These are phyloP conservation scores for Ascocoryne sarcoides DNA, from an alignment of 2,329 filamentous ascomycete genomes.

Conservation along the genomic window DNA sequence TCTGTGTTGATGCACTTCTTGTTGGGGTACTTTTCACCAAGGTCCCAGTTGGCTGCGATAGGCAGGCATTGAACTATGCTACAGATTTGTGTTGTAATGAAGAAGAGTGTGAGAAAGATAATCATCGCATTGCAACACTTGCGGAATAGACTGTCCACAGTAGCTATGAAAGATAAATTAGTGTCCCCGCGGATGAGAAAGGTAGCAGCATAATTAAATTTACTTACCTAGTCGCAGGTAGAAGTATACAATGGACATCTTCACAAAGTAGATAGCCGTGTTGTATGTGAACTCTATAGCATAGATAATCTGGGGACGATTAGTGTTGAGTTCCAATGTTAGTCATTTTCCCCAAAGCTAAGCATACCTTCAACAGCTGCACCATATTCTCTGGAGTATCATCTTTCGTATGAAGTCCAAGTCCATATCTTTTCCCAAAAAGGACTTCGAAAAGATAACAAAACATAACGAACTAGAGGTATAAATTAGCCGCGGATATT, in stretches of 20 bases:
- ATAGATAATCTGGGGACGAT: constrained; percentile 22
- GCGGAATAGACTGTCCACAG: constrained; percentile 22
- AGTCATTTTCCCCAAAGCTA: no score
- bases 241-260: constrained; percentile 29
- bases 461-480: constrained; percentile 5
- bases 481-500: background rate
- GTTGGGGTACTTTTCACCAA: constrained; percentile 17
- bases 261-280: constrained; percentile 24
- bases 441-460: constrained; percentile 13
- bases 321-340: no score
- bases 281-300: constrained; percentile 29
- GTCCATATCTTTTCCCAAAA: constrained; percentile 8
- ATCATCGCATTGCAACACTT: constrained; percentile 22
- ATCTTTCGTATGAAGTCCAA: constrained; percentile 9
- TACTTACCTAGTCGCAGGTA: constrained; percentile 29
- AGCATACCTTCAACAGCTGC: constrained; percentile 6
- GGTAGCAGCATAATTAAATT: background rate
- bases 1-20: constrained; percentile 29
- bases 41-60: constrained; percentile 28
- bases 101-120: constrained; percentile 22
- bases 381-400: constrained; percentile 4
- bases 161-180: constrained; percentile 8
- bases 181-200: no score
- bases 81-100: constrained; percentile 21
- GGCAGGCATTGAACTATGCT: constrained; percentile 27